Percentiles rank a stretch among this genome's conserved stretches.
phyloP scores from a whole-genome alignment of 495 filamentous ascomycete species.

The Lichenothelia convexa region DNA sequence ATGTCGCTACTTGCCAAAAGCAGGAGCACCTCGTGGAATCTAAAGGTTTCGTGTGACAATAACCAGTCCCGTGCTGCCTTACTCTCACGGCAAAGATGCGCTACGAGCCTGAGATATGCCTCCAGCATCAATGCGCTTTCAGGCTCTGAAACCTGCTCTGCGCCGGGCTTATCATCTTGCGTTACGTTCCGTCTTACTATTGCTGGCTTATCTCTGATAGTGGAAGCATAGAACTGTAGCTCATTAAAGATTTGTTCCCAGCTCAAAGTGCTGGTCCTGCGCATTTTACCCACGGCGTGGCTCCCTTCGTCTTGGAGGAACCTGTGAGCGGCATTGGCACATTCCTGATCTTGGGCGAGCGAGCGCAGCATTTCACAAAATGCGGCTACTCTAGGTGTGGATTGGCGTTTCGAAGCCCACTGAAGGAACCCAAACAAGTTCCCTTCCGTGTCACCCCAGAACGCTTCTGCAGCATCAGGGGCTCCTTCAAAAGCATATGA shows the following conservation, averaged over 20 bases:
- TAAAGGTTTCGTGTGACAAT: slow-evolving; percentile 40
- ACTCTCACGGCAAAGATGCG: slow-evolving; percentile 56
- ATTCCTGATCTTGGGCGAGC: slow-evolving; percentile 60
- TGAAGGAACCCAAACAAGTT: slow-evolving; percentile 85
- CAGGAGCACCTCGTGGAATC: slow-evolving; percentile 47
- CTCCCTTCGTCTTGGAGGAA: slow-evolving; percentile 80
- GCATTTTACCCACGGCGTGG: slow-evolving; percentile 52
- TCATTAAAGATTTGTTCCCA: slow-evolving; percentile 90
- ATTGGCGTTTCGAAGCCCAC: slow-evolving; percentile 84
- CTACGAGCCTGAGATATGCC: slow-evolving; percentile 72
- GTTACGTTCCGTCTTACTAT: no score
- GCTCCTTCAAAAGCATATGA: slow-evolving; percentile 77
- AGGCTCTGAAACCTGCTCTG: slow-evolving; percentile 49
- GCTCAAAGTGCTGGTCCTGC: slow-evolving; percentile 60
- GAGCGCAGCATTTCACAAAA: slow-evolving; percentile 91
- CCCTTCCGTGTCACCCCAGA: slow-evolving; percentile 77
- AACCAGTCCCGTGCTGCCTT: slow-evolving; percentile 48
- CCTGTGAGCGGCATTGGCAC: slow-evolving; percentile 61
- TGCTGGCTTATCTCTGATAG: slow-evolving; percentile 44
- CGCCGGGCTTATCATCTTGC: slow-evolving; percentile 3
- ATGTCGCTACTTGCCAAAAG: slow-evolving; percentile 49
- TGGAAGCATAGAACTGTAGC: slow-evolving; percentile 52
- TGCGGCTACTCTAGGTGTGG: slow-evolving; percentile 79
- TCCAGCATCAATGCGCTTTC: slow-evolving; percentile 86
- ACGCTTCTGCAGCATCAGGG: slow-evolving; percentile 62